Evolutionary conservation across 1,284 basidiomycete genomes (phyloP).

Genomic region (Leucocoprinus gongylophorus): DNA sequence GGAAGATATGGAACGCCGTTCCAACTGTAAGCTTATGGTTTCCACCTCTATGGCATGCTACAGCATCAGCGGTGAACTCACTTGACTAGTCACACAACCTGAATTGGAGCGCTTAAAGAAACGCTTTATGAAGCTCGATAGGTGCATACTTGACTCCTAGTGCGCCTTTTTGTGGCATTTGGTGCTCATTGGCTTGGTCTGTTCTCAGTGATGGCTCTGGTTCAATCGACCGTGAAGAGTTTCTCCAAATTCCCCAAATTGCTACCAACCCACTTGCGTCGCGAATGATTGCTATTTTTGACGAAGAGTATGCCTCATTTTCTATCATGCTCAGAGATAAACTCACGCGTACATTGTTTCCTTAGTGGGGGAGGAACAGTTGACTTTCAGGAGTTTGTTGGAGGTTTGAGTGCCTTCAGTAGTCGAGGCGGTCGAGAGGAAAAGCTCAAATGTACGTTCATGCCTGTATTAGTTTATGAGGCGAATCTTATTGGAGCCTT

Average conservation of each 20-base stretch:
- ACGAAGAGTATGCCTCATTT: conserved; percentile 78
- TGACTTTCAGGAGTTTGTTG: conserved; percentile 99
- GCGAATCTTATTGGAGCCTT: neutral
- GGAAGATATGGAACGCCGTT: conserved; percentile 89
- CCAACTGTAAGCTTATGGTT: conserved; percentile 66
- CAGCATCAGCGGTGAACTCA: conserved; percentile 1
- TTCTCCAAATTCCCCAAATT: conserved; percentile 97
- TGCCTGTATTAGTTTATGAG: neutral
- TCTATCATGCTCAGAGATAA: conserved; percentile 8
- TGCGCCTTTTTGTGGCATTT: neutral
- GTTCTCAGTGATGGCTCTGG: conserved; percentile 83
- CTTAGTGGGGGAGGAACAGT: conserved; percentile 92
- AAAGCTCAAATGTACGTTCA: conserved; percentile 82
- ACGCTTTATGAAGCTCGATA: conserved; percentile 98
- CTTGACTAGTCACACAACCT: conserved; percentile 71
- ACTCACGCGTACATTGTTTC: neutral
- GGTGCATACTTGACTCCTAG: conserved; percentile 32
- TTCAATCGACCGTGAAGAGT: conserved; percentile 97
- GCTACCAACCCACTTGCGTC: conserved; percentile 96
- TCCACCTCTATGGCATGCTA: neutral
- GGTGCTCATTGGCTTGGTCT: neutral
- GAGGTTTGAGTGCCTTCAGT: conserved; percentile 94
- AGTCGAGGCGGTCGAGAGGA: conserved; percentile 94
- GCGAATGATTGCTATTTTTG: conserved; percentile 99
- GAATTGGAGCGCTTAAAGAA: conserved; percentile 96